Evolutionary conservation across 1,139 yeast genomes (phyloP).

Genomic region (Taphrina sp.): DNA sequence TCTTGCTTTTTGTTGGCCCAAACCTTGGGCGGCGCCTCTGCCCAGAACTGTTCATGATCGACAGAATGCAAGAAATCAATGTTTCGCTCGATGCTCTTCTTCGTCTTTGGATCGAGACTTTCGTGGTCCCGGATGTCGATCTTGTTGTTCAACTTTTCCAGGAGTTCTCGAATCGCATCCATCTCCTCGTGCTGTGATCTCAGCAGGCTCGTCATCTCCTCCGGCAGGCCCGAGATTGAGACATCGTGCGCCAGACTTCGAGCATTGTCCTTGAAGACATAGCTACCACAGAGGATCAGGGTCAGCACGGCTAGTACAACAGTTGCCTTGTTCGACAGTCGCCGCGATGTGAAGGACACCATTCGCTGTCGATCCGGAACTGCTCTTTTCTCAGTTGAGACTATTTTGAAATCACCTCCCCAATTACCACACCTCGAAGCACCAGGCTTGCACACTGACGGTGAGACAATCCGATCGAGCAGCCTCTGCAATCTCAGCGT

Average conservation of each 20-base stretch:
- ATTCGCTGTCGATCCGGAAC: no score
- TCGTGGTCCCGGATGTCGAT: conserved; percentile 22
- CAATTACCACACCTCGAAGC: no score
- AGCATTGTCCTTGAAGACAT: conserved; percentile 15
- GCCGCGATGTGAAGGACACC: conserved; percentile 2
- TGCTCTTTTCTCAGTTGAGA: no score
- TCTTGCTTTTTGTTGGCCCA: conserved; percentile 29
- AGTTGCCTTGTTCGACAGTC: conserved; percentile 4
- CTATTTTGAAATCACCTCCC: no score
- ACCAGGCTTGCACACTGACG: no score
- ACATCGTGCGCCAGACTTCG: conserved; percentile 13
- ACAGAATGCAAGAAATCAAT: conserved; percentile 31
- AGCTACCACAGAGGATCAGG: conserved; percentile 1
- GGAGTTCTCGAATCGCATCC: conserved; percentile 9
- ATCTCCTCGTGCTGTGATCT: conserved; percentile 24
- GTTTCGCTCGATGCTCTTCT: conserved; percentile 30
- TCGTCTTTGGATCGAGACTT: conserved; percentile 12
- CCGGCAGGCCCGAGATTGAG: conserved; percentile 14
- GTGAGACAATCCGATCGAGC: no score
- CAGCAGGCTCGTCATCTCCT: conserved; percentile 10
- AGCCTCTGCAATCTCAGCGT: no score
- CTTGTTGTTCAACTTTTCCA: conserved; percentile 21
- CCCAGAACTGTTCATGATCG: conserved; percentile 31
- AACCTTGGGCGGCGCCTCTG: conserved; percentile 31
- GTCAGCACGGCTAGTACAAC: conserved; percentile 3